Conservation (phyloP, 331 rosid genomes). For the Malus hybrid region DNA sequence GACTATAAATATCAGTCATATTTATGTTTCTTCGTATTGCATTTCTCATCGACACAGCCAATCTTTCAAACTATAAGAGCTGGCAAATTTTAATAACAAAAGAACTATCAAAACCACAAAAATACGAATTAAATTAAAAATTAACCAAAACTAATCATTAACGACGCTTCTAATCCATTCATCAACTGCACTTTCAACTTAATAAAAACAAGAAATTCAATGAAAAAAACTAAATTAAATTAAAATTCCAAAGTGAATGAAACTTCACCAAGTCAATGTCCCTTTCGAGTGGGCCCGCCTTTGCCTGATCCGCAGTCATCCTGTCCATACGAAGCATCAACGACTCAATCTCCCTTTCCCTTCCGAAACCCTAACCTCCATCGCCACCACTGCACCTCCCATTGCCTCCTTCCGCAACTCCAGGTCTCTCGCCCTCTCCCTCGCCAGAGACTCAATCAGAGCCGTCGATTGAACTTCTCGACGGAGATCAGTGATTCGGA, state of each 20-base stretch:
- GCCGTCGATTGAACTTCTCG: not conserved
- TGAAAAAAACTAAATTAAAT: not conserved
- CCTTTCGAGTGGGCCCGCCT: conserved; percentile 25
- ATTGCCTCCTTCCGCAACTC: not conserved
- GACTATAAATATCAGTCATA: not conserved
- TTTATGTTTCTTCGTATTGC: not conserved
- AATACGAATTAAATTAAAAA: not conserved
- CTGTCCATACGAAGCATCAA: conserved; percentile 10
- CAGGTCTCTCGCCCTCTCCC: not conserved
- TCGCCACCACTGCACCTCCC: not conserved
- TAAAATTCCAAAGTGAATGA: conserved; percentile 11
- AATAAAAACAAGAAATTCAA: not conserved
- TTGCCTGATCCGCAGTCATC: conserved; percentile 24
- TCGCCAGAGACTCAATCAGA: not conserved
- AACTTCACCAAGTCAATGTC: conserved; percentile 29
- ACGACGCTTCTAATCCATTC: not conserved
- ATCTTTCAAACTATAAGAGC: not conserved
- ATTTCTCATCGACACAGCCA: not conserved
- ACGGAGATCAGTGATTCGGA: not conserved
- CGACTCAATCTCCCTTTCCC: conserved; percentile 1
- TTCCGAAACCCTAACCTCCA: conserved; percentile 22
- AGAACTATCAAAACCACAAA: not conserved
- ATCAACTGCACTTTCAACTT: not conserved
- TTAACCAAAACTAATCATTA: not conserved
- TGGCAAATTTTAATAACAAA: not conserved